Evolutionary conservation across 352 stramenopile species (phyloP), one percentile per base, ranked within the genome.

Genomic region (Phytopythium helicoides): DNA sequence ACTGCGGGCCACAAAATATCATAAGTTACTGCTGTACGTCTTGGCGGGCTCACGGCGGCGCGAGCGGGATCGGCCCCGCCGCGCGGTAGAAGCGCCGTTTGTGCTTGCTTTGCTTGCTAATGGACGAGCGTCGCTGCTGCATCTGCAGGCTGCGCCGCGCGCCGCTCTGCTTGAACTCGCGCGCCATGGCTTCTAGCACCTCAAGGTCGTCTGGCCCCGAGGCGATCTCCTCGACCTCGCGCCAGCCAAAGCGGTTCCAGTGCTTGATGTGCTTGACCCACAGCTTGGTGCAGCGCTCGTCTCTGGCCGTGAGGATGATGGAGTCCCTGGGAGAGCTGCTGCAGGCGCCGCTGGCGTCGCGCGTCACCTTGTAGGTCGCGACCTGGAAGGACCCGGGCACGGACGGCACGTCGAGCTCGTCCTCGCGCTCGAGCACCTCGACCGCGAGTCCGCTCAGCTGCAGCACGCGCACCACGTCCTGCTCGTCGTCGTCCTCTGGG

Each of bases 221-320:
- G 1, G 56, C 51, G 28, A 91, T 65, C 18, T 72, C 54, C 42
- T 64, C 60, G 0, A 72, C 77, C 8, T 87, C 81, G 42, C 73
- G 63, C 81, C 81, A 91, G 23, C 76, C 81, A 45, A 82, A 89
- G 42, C 77, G 77, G 21, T 82, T 83, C 81, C 81, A 91, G 28
- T 71, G 60, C 18, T 65, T 66, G 52, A 91, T 70, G 34, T 73
- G 76, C 58, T 84, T 80, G 31, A 91, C 67, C 81, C 81, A 91
- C 7, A 78, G 53, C 26, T 78, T 63, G 52, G 86, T 86, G 3
- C 65, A 44, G 25, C 53, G 50, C 25, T 69, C 52, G 44, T 87
- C 71, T 0, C 56, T 60, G 19, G 81, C 76, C 11, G 77, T 68
- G 3, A 91, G 62, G 49, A 81, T 65, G 9, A 89, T 42, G 33